phyloP scores from a whole-genome alignment of 768 basidiomycete genomes.

The Kwoniella bestiolae region DNA sequence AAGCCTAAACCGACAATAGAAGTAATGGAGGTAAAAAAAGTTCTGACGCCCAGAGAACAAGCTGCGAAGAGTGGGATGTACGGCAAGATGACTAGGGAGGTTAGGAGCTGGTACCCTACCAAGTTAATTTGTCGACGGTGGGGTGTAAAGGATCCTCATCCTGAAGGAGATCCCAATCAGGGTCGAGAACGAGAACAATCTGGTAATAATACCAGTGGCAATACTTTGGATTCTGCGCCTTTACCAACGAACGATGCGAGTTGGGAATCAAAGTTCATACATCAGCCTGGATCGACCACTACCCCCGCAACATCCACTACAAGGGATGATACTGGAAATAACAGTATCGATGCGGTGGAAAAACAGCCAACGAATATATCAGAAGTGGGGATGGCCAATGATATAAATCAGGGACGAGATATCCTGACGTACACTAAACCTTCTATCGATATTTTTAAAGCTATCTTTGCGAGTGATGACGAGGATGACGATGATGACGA shows the following conservation, averaged over 20 bases:
- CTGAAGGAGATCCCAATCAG: constrained; percentile 57
- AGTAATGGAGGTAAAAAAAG: constrained; percentile 62
- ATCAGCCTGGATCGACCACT: constrained; percentile 23
- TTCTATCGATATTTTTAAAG: constrained; percentile 91
- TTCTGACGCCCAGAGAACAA: constrained; percentile 69
- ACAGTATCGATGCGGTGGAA: constrained; percentile 7
- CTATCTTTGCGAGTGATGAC: constrained; percentile 94
- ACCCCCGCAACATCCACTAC: background rate
- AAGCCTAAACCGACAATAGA: constrained; percentile 50
- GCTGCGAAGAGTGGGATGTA: constrained; percentile 89
- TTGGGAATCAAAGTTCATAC: constrained; percentile 51
- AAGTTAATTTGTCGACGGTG: constrained; percentile 89
- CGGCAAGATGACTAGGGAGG: constrained; percentile 80
- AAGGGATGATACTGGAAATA: background rate
- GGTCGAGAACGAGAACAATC: background rate
- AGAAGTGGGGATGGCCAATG: constrained; percentile 89
- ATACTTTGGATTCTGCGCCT: constrained; percentile 19
- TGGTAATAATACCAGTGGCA: background rate
- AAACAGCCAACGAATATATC: constrained; percentile 60
- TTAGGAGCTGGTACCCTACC: constrained; percentile 77
- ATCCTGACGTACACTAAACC: constrained; percentile 87
- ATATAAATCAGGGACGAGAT: constrained; percentile 84
- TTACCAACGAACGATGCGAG: constrained; percentile 48
- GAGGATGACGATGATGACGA: constrained; percentile 80
- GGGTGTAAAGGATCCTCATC: constrained; percentile 84